Conservation (phyloP, 176 grass and related monocot species). For the Chloris gayana region DNA sequence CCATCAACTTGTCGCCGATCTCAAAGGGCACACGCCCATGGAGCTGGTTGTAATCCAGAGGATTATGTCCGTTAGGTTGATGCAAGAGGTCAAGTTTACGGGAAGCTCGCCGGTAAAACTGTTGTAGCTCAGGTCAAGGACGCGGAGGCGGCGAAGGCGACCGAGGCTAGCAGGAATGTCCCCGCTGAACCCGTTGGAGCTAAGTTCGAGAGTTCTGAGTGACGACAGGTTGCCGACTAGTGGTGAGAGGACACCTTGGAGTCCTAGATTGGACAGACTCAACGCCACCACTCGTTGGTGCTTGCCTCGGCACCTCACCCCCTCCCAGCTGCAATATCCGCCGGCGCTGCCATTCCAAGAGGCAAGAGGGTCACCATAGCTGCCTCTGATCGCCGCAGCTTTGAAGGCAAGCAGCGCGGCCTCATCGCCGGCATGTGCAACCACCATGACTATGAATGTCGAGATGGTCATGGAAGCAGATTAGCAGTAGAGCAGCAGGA, state of each 20-base stretch:
- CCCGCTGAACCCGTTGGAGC: not conserved
- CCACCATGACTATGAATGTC: too few species aligned
- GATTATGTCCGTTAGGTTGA: not conserved
- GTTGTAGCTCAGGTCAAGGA: not conserved
- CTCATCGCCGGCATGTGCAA: too few species aligned
- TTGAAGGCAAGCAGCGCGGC: too few species aligned
- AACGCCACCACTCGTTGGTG: constrained; percentile 7
- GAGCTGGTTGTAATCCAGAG: not conserved
- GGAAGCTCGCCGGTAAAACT: not conserved
- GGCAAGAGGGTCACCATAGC: not conserved
- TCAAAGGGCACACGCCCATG: not conserved
- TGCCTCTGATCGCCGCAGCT: too few species aligned
- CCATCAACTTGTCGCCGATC: not conserved
- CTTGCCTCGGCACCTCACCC: not conserved
- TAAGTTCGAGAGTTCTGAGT: not conserved
- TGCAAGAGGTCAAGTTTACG: constrained; percentile 12
- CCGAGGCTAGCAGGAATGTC: constrained; percentile 8
- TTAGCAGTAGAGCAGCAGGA: not conserved
- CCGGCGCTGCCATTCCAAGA: not conserved
- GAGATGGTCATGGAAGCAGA: not conserved
- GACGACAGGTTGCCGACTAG: constrained; percentile 3
- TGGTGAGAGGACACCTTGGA: not conserved
- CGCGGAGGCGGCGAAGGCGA: not conserved
- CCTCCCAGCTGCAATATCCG: constrained; percentile 6
- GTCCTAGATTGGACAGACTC: not conserved